These are phyloP conservation scores for Chlorociboria aeruginascens DNA, from an alignment of 495 filamentous ascomycete species.

Conservation along the genomic window DNA sequence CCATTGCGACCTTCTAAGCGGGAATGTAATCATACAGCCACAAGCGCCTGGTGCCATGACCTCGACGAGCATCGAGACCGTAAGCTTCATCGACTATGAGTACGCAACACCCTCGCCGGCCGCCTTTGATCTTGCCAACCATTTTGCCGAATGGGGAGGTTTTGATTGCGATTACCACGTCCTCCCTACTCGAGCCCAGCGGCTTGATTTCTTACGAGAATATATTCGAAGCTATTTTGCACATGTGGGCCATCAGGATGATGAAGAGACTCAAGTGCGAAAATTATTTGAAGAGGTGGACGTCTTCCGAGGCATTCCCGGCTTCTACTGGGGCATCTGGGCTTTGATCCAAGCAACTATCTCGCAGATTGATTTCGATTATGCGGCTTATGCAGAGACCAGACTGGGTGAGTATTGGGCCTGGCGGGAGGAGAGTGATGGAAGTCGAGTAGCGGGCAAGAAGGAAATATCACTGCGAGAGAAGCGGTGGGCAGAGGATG, in stretches of 20 bases:
- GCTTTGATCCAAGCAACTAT: slow-evolving; percentile 92
- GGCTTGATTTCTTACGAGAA: slow-evolving; percentile 69
- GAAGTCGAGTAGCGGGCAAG: slow-evolving; percentile 39
- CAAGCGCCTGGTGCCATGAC: slow-evolving; percentile 8
- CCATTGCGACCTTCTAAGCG: slow-evolving; percentile 89
- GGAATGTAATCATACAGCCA: slow-evolving; percentile 86
- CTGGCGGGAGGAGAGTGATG: slow-evolving; percentile 70
- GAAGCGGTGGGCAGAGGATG: slow-evolving; percentile 65
- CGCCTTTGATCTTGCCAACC: slow-evolving; percentile 98
- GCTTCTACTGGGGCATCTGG: slow-evolving; percentile 89
- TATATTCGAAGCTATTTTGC: slow-evolving; percentile 58
- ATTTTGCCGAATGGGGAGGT: slow-evolving; percentile 97
- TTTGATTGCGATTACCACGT: slow-evolving; percentile 86
- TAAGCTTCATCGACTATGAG: slow-evolving; percentile 97
- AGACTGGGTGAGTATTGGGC: slow-evolving; percentile 89
- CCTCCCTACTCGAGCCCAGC: slow-evolving; percentile 66
- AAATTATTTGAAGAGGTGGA: slow-evolving; percentile 70
- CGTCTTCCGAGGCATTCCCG: slow-evolving; percentile 76
- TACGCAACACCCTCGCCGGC: slow-evolving; percentile 88
- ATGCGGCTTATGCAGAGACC: slow-evolving; percentile 78
- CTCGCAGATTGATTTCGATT: slow-evolving; percentile 95
- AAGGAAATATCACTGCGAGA: slow-evolving; percentile 64
- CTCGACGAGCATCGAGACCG: slow-evolving; percentile 26
- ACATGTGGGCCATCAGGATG: slow-evolving; percentile 27
- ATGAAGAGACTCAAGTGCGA: slow-evolving; percentile 44